Evolutionary conservation across 2,329 filamentous ascomycete genomes (phyloP), one percentile per base, ranked within the genome.

Genomic region (Aspergillus puulaauensis): DNA sequence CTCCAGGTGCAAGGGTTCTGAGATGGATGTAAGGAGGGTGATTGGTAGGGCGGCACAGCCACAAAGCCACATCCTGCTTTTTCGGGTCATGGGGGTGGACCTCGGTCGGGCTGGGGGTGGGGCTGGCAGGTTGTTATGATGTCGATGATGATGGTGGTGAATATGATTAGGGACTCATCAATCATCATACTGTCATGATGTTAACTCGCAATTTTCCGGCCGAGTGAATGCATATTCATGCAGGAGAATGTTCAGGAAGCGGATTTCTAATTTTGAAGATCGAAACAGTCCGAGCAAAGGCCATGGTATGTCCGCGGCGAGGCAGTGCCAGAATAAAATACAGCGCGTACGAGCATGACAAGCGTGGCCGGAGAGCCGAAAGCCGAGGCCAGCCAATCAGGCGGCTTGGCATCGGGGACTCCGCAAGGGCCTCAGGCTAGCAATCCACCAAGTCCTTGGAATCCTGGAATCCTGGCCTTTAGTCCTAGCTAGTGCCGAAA

Each of bases 401-500:
- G 4, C 14, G 44, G 24, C 44, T 46, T 46, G 44, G 44, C 44
- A 46, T 31, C 44, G 44, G 44, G 44, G 21, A 46, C 44, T 46
- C 44, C 44, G 44, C 44, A 33, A 53, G 39, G 40, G 39, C 31
- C 46, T 49, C 46, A 37, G 46, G 19, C 46, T 49, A 37, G 35
- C 14, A 40, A 12, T 17, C 15, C 1, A 19, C 33, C 17, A 50
- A 50, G 44, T 39, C 17, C 27, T 31, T 9, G 9, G 9, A 31
- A 31, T 31, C 27, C 27, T 31, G 27, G 27, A 31, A 31, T n/a
- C 35, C 27, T n/a, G 37, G 19, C 8, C 17, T 39, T 54, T 57
- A 35, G 43, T 40, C 43, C 50, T 50, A 33, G 21, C 39, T 45
- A 47, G 47, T 50, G 60, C 55, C 27, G 44, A 41, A 53, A 58